phyloP scores from a whole-genome alignment of 345 rosid genomes.

The Triadica sebifera region DNA sequence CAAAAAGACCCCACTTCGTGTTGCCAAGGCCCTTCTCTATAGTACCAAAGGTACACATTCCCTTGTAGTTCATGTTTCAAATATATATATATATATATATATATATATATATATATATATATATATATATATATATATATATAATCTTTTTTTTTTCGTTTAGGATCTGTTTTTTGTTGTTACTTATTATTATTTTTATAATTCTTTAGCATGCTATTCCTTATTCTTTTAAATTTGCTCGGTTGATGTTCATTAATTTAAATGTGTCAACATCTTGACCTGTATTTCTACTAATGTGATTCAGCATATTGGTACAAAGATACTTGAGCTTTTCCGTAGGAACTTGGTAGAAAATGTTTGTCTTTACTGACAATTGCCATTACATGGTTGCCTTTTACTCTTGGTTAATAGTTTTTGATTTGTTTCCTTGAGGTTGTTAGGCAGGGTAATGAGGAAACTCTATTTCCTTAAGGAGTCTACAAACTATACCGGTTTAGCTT shows the following conservation, averaged over 20 bases:
- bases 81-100: too few relatives aligned
- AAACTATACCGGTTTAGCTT: too few relatives aligned
- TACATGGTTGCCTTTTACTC: neutral
- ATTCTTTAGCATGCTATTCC: too few relatives aligned
- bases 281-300: neutral
- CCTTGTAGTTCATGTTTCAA: neutral
- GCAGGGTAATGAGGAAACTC: neutral
- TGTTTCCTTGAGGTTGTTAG: neutral
- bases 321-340: neutral
- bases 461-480: neutral
- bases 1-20: slow-evolving; percentile 87
- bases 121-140: too few relatives aligned
- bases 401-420: too few relatives aligned
- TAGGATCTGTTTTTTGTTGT: neutral
- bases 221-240: neutral
- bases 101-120: too few relatives aligned
- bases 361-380: neutral
- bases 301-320: neutral
- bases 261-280: neutral
- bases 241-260: neutral
- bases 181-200: too few relatives aligned
- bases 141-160: too few relatives aligned
- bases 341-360: neutral
- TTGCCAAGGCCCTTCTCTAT: slow-evolving; percentile 85
- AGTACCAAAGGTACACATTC: slow-evolving; percentile 65